Conservation (phyloP, 495 filamentous ascomycete species). For the Aspergillus heteromorphus region DNA sequence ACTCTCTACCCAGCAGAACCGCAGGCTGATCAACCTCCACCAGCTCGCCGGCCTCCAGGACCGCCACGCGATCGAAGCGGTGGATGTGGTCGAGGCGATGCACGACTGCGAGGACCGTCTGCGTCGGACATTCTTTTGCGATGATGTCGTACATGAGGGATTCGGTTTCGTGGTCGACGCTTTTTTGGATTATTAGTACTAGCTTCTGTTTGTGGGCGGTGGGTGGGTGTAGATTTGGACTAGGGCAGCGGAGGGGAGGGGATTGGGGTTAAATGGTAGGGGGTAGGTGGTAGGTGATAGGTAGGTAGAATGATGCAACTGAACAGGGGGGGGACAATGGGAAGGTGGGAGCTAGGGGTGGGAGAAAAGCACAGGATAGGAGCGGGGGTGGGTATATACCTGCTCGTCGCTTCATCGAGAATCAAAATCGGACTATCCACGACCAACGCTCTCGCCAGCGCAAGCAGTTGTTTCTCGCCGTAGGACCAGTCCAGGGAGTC, state of each 20-base stretch:
- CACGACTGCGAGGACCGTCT: constrained; percentile 41
- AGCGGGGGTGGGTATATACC: no score
- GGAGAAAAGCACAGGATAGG: no score
- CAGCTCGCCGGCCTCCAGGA: constrained; percentile 28
- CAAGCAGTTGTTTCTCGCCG: constrained; percentile 20
- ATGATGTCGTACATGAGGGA: constrained; percentile 19
- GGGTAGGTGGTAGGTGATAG: neutral
- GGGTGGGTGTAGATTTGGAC: no score
- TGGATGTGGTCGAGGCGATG: constrained; percentile 38
- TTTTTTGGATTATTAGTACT: neutral
- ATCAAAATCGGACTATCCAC: constrained; percentile 10
- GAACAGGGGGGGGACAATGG: no score
- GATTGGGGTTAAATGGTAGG: no score
- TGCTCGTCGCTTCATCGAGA: constrained; percentile 27
- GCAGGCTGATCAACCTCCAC: constrained; percentile 33
- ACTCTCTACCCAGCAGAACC: constrained; percentile 16
- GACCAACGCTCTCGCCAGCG: constrained; percentile 19
- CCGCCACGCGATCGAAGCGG: constrained; percentile 35
- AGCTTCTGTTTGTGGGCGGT: neutral
- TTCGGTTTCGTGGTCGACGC: constrained; percentile 22
- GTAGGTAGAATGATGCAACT: constrained; percentile 7
- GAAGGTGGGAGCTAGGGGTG: no score
- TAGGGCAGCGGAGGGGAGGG: no score
- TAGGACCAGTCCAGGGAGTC: constrained; percentile 14
- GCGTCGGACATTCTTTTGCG: constrained; percentile 26